Evolutionary conservation across 2,329 filamentous ascomycete species (phyloP), one percentile per base, ranked within the genome.

Genomic region (Arachnomyces sp.): DNA sequence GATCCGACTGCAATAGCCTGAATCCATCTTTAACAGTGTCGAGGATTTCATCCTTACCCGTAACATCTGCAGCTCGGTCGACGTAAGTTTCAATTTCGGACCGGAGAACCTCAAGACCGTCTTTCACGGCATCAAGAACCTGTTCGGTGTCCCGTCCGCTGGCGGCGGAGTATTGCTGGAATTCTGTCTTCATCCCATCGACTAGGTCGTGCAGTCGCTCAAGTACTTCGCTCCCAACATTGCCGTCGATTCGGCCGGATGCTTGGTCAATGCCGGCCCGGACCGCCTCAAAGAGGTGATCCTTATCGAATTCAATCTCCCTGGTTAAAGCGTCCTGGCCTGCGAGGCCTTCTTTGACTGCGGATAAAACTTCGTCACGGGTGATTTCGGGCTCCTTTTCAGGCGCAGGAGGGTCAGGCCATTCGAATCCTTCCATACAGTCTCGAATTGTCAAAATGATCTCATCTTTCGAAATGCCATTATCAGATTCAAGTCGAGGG

Each of bases 131-230:
- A 59, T 92, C 86, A 3, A 95, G 71, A 9, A 94, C 80, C 59
- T 95, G 86, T 59, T 95, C 88, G 0, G 87, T 90, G 56, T 92
- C 86, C 43, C 80, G 76, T 31, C 84, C 86, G 51, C 80, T 86
- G 46, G 84, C 82, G 3, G 84, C 78, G 14, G 86, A 82, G 50
- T 87, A 90, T 52, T 90, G 78, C 59, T 89, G 88, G 59, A 83
- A 78, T 50, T 82, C 77, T 4, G 67, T 66, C 42, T 76, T 77
- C 69, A 82, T 79, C 31, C 72, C 72, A 29, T 78, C 70, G 16
- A 82, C 63, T 28, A 82, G 63, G 21, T 73, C 69, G 40, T 79
- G 73, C 35, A 82, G 69, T 32, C 75, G 74, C 36, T 73, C 63
- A n/a, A 81, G 74, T 44, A 78, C 69, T 36, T 78, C 75, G 2